These are phyloP conservation scores for Eudorina sp. DNA, from an alignment of 139 green algal genomes.

Conservation along the genomic window DNA sequence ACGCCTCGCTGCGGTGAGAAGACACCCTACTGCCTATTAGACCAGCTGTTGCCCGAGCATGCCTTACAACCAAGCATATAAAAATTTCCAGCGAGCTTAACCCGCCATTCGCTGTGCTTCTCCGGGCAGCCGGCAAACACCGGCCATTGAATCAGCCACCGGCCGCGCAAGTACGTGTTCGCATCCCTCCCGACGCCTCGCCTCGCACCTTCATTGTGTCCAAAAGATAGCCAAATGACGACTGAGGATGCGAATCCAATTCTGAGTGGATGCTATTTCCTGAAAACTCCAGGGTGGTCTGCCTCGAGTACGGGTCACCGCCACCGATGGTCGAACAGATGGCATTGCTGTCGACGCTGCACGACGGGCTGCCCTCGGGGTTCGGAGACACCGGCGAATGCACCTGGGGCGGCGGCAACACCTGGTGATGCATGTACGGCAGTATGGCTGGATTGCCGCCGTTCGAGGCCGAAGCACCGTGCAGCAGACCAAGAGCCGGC, in stretches of 20 bases:
- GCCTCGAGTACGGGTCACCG: slow-evolving; percentile 1
- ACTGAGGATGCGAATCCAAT: slow-evolving; percentile 15
- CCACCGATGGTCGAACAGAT: neutral
- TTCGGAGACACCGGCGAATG: slow-evolving; percentile 17
- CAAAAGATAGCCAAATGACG: neutral
- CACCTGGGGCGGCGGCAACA: neutral
- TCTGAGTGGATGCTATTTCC: neutral
- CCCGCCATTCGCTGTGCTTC: no score
- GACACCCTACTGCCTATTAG: no score
- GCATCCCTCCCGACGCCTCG: neutral
- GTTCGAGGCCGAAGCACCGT: no score
- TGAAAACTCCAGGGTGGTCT: slow-evolving; percentile 22
- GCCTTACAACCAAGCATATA: no score
- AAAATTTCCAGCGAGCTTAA: no score
- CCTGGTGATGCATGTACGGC: neutral
- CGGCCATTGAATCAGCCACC: no score
- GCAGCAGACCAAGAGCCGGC: no score
- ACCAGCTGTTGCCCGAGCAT: no score
- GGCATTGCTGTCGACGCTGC: slow-evolving; percentile 15
- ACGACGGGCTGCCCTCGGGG: slow-evolving; percentile 1
- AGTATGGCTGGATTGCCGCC: neutral
- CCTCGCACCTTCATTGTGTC: slow-evolving; percentile 16
- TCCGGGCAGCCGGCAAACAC: no score
- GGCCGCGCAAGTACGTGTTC: no score
- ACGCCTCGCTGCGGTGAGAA: no score